Conservation (phyloP, 331 rosid genomes). For the Malus hybrid region DNA sequence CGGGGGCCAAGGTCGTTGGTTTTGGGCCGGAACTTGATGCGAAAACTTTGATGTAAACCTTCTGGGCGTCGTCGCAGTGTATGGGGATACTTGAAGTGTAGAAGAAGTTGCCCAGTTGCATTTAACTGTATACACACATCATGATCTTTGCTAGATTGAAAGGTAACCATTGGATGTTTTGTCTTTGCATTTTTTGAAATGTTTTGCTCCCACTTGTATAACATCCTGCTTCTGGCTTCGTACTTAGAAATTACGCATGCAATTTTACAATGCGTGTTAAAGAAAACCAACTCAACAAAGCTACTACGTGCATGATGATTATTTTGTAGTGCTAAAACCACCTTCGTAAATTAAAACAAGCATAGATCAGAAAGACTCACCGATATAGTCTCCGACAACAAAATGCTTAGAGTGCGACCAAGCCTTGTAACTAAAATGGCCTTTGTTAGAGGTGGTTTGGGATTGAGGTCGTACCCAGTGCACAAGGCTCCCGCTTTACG, state of each 20-base stretch:
- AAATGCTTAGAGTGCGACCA: slow-evolving; percentile 18
- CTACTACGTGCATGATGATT: neutral
- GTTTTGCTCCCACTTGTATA: neutral
- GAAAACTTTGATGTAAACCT: neutral
- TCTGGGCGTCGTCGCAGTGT: neutral
- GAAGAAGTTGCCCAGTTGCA: neutral
- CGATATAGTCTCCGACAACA: slow-evolving; percentile 1
- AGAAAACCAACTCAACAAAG: neutral
- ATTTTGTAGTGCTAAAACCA: too few species aligned
- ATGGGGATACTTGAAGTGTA: neutral
- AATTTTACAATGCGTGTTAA: neutral
- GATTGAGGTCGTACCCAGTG: too few species aligned
- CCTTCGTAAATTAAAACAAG: fast-evolving
- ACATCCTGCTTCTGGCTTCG: neutral
- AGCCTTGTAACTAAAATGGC: neutral
- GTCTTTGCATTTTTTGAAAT: neutral
- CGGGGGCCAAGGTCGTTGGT: neutral
- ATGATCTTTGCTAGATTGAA: neutral
- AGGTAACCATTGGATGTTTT: neutral
- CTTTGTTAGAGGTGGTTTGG: too few species aligned
- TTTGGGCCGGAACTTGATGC: neutral
- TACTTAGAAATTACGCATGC: neutral
- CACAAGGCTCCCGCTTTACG: too few species aligned
- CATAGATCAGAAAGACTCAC: neutral
- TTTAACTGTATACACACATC: neutral